Evolutionary conservation across 345 rosid genomes (phyloP), one percentile per base, ranked within the genome.

Genomic region (Eucalyptus tenuipes): DNA sequence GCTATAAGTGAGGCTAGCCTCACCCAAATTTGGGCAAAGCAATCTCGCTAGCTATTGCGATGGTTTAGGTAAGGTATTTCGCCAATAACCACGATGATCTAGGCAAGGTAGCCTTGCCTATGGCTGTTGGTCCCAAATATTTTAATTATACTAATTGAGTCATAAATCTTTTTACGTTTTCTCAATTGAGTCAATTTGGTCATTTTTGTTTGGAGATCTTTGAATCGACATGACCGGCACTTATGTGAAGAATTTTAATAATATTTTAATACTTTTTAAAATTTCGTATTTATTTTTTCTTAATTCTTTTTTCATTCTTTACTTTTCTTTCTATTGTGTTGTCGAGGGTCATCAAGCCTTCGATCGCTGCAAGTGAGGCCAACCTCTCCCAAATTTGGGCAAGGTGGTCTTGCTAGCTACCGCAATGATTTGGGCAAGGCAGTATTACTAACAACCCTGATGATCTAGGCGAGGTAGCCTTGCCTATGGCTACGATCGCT

Each of bases 1-100:
- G 24, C 57, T 52, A 2, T 10, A 18, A 52, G 29, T 22, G 61
- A 24, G 29, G 61, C 49, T 3, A 55, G 2, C 13, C 27, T 55
- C 29, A 4, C 29, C 13, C 13, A 55, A 22, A 55, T 55, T 24
- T 55, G 61, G 61, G 29, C 2, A 55, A 24, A 10, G 13, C 8
- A 10, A 0, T 55, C 1, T 55, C 0, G 61, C 29, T 55, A 55
- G 29, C 13, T 22, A 24, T 0, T 0, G 0, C 1, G 0, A 55
- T 55, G 61, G 29, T 55, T 24, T 55, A 10, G 61, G 61, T 5
- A 24, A 55, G 61, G 61, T 55, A 24, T 52, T 52, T 18, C 55
- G 18, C 10, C 10, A 52, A 4, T 8, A 24, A 55, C 61, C 55
- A 52, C 10, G 4, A 52, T 18, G 24, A 52, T 52, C 4, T 52